These are phyloP conservation scores for Filosporella fistucella DNA, from an alignment of 495 filamentous ascomycete species.

Conservation along the genomic window DNA sequence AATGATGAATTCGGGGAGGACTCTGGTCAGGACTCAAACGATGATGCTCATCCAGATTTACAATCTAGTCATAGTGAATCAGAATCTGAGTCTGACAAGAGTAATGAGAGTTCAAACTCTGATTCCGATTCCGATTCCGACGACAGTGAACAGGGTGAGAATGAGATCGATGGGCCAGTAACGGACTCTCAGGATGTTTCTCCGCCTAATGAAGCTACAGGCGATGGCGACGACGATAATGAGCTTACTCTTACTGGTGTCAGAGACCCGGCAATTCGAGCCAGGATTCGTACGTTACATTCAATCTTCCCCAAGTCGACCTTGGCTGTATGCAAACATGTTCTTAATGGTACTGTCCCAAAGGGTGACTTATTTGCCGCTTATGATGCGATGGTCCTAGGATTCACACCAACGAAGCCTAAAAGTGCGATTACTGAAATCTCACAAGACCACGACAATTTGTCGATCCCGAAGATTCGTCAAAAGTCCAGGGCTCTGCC, in stretches of 20 bases:
- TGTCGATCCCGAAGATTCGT: conserved; percentile 8
- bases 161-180: no score
- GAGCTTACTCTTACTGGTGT: conserved; percentile 14
- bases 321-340: conserved; percentile 21
- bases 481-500: conserved; percentile 6
- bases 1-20: conserved; percentile 27
- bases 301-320: conserved; percentile 26
- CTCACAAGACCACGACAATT: background rate
- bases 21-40: conserved; percentile 7
- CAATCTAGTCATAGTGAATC: no score
- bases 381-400: conserved; percentile 18
- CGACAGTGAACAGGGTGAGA: background rate
- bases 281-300: conserved; percentile 26
- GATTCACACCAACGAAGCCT: conserved; percentile 15
- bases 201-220: background rate
- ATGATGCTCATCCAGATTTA: no score
- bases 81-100: conserved; percentile 24
- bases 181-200: no score
- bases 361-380: conserved; percentile 17
- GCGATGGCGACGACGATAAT: conserved; percentile 9
- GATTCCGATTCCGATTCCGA: conserved; percentile 24
- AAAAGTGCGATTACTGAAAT: conserved; percentile 17
- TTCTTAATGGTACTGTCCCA: conserved; percentile 7
- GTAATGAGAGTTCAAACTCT: no score
- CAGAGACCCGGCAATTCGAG: conserved; percentile 29